Evolutionary conservation across 495 filamentous ascomycete genomes (phyloP).

Genomic region (Podospora comata): DNA sequence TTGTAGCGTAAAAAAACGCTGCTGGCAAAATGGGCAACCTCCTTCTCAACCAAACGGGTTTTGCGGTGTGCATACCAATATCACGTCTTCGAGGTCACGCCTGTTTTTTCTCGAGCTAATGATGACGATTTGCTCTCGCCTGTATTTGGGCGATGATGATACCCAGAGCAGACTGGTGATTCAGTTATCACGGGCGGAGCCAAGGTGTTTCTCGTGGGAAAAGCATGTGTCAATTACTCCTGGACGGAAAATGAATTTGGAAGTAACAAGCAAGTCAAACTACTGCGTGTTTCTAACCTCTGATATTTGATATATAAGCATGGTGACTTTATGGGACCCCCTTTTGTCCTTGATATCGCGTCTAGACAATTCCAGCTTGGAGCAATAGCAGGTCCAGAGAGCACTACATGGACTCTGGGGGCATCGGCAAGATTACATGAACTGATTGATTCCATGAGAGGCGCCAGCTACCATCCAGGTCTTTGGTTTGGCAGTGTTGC

Average conservation of each 20-base stretch:
- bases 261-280: neutral
- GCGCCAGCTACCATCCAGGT: too few relatives aligned
- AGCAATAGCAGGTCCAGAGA: neutral
- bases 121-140: neutral
- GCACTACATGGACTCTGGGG: too few relatives aligned
- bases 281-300: neutral
- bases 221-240: neutral
- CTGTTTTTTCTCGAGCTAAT: slow-evolving; percentile 13
- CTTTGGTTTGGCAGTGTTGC: too few relatives aligned
- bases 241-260: neutral
- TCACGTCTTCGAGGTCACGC: slow-evolving; percentile 12
- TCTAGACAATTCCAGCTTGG: neutral
- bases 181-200: slow-evolving; percentile 10
- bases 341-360: neutral
- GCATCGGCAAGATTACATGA: too few relatives aligned
- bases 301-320: neutral
- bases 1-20: slow-evolving; percentile 50
- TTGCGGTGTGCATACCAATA: slow-evolving; percentile 24
- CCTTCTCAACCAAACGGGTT: slow-evolving; percentile 34
- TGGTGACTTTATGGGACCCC: neutral
- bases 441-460: too few relatives aligned
- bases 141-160: neutral
- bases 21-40: slow-evolving; percentile 46
- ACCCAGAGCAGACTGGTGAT: slow-evolving; percentile 13
- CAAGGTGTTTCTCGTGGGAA: neutral